Evolutionary conservation across 1,284 basidiomycete species (phyloP), one percentile per base, ranked within the genome.

Genomic region (Boletus sp.): DNA sequence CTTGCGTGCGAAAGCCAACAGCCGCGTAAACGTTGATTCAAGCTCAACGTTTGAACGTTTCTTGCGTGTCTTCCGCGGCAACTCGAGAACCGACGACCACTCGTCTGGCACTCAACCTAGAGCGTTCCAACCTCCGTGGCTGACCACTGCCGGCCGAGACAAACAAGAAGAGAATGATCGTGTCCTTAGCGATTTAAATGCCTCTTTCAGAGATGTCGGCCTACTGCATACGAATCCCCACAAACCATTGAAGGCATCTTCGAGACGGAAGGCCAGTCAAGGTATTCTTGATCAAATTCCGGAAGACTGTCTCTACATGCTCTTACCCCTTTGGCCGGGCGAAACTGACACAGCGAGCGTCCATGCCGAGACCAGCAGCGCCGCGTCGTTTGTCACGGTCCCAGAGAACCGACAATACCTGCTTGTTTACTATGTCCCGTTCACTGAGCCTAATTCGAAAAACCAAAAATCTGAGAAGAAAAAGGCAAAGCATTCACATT

Each of bases 311-410:
- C 76, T 91, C 49, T 91, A 88, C 72, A 92, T 93, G 91, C 79
- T 93, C 25, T 78, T 93, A n/a, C 90, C 90, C 6, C 79, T 93
- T 40, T 93, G 90, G 90, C 85, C 88, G 14, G 83, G 85, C n/a
- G 87, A 89, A 66, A 89, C 84, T 1, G 90, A 90, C 68, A 68
- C 81, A 1, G 66, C 69, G 47, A 65, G 53, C 19, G 43, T 79
- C 74, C 16, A 67, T 64, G 30, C 69, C 60, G 63, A 76, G 38
- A 62, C 61, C 21, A 64, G 65, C 57, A 71, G 66, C 21, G 60
- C 75, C 10, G 77, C 80, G 23, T 69, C 78, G 48, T 76, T 85
- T 33, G 79, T 81, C 5, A 74, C 82, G 37, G 46, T 58, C 23
- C 66, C 68, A 16, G 79, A 84, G 59, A 79, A 85, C 30, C 81